A percentile compares a stretch with the other conserved stretches of the same genome.
These are phyloP conservation scores for Fusarium tuaranense DNA, from an alignment of 2,329 filamentous ascomycete genomes.

Conservation along the genomic window DNA sequence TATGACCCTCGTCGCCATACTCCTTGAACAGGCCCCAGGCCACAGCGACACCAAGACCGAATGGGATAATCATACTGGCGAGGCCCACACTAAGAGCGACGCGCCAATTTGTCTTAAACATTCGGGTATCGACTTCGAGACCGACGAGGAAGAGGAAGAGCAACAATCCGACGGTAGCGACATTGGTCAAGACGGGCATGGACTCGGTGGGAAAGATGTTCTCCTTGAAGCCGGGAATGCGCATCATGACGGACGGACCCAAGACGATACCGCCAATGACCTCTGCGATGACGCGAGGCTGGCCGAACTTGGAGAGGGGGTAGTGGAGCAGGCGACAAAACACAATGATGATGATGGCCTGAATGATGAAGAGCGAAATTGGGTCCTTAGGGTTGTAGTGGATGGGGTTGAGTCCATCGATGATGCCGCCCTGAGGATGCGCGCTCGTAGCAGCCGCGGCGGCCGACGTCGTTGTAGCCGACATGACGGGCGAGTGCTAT, in stretches of 20 bases:
- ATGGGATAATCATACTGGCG: slow-evolving; percentile 84
- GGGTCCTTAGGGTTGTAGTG: slow-evolving; percentile 77
- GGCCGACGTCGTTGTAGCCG: slow-evolving; percentile 42
- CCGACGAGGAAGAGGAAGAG: slow-evolving; percentile 91
- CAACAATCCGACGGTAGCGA: slow-evolving; percentile 85
- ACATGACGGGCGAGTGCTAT: slow-evolving; percentile 24
- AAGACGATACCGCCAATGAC: slow-evolving; percentile 87
- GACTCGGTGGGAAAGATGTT: slow-evolving; percentile 82
- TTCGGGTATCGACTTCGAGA: slow-evolving; percentile 85
- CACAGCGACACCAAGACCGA: slow-evolving; percentile 83
- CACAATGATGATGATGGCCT: slow-evolving; percentile 60
- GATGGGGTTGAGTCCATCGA: slow-evolving; percentile 78
- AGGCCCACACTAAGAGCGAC: slow-evolving; percentile 82
- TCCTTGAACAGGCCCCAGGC: slow-evolving; percentile 84
- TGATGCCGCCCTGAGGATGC: slow-evolving; percentile 68
- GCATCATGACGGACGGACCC: slow-evolving; percentile 88
- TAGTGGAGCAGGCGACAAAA: slow-evolving; percentile 72
- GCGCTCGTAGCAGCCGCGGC: slow-evolving; percentile 49
- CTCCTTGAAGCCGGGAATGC: slow-evolving; percentile 80
- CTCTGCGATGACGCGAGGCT: slow-evolving; percentile 86
- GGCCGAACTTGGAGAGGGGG: slow-evolving; percentile 80
- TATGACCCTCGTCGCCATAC: slow-evolving; percentile 64
- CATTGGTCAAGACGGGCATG: slow-evolving; percentile 80
- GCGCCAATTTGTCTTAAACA: slow-evolving; percentile 83
- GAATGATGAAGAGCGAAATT: slow-evolving; percentile 60